Evolutionary conservation across 371 early-diverging fungal species (phyloP), one percentile per base, ranked within the genome.

Genomic region (Rhizopus delemar): DNA sequence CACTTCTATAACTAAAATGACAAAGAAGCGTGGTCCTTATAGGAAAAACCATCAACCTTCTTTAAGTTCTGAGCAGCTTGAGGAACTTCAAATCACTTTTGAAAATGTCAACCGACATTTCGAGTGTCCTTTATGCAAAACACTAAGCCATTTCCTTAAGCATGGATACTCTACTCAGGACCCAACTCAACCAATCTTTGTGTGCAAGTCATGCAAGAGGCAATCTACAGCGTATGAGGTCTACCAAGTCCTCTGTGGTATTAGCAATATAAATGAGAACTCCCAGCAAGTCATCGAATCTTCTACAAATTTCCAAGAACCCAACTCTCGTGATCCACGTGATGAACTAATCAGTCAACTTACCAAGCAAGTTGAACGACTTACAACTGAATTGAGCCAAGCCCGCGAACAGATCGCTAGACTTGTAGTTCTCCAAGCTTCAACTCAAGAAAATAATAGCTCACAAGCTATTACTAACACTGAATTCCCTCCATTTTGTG

Each of bases 101-200:
- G 49, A 48, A 48, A 48, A 48, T 48, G 49, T 48, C 49, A 48
- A 48, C 31, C 49, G 49, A 48, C 49, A 48, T 48, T 48, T 48
- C 29, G 49, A 28, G 28, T 48, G 49, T 48, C 49, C 49, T 29
- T 48, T 48, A 48, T 48, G 49, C 49, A 48, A 48, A 48, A 48
- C 49, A 16, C 9, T 48, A 48, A 48, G 49, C 49, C 49, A 48
- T 48, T 48, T 48, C 29, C 29, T 48, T 28, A 16, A 29, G 31
- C 49, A 48, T 48, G 49, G 49, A 8, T 48, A 48, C 49, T 48
- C 49, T 28, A 5, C 29, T 16, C 49, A 48, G 13, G 49, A 48
- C 32, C 49, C 49, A 8, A 48, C 49, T 48, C 49, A 48, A 48
- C 49, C 49, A 48, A 29, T 5, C 31, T 48, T 48, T 48, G 49